A percentile compares a stretch with the other conserved stretches of the same genome.
phyloP scores from a whole-genome alignment of 1,284 basidiomycete species.

The Ceratobasidium sp. region DNA sequence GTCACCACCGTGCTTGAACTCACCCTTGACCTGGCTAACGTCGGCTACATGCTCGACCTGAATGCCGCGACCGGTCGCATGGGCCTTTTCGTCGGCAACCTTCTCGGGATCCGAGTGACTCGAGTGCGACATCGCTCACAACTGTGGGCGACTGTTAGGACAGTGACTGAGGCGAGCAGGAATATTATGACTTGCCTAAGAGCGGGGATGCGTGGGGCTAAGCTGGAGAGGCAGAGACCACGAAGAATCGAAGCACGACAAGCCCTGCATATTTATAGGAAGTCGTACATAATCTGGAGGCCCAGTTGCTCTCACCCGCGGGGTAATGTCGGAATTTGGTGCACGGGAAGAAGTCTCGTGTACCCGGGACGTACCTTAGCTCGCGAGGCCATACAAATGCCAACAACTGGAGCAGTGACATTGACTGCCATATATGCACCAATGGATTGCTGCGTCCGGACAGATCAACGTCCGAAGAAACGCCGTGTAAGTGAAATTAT shows the following conservation, averaged over 20 bases:
- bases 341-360: slow-evolving; percentile 2
- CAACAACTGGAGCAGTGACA: not conserved
- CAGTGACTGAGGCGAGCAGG: not conserved
- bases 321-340: slow-evolving; percentile 27
- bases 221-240: slow-evolving; percentile 33
- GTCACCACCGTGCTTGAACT: slow-evolving; percentile 30
- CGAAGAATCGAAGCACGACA: slow-evolving; percentile 41
- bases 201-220: slow-evolving; percentile 27
- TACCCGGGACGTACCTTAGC: not conserved
- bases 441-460: not conserved
- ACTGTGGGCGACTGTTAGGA: not conserved
- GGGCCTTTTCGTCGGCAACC: slow-evolving; percentile 39
- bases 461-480: slow-evolving; percentile 10
- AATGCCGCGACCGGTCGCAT: slow-evolving; percentile 27
- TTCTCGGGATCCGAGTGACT: slow-evolving; percentile 46
- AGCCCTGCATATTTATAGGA: slow-evolving; percentile 40
- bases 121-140: slow-evolving; percentile 29
- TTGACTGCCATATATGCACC: not conserved
- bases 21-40: slow-evolving; percentile 48
- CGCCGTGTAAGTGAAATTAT: slow-evolving; percentile 8
- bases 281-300: slow-evolving; percentile 30
- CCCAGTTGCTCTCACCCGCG: slow-evolving; percentile 21
- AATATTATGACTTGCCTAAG: slow-evolving; percentile 3
- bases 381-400: not conserved
- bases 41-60: slow-evolving; percentile 45